Evolutionary conservation across 345 rosid species (phyloP).

Genomic region (Camelina hispida): DNA sequence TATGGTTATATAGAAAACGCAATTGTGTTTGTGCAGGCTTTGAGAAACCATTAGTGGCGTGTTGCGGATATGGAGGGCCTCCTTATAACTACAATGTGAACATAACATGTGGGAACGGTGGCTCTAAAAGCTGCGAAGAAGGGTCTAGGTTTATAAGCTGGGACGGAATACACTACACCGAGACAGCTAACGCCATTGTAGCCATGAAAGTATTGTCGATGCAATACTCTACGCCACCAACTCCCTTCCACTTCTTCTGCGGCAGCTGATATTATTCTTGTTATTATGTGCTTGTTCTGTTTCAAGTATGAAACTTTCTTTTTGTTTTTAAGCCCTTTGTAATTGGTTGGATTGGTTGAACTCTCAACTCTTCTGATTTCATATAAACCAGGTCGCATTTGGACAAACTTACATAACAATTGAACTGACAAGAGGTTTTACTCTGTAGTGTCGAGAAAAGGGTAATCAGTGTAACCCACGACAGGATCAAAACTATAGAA

Average conservation of each 20-base stretch:
- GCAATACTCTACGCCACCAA: constrained; percentile 61
- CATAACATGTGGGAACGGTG: constrained; percentile 69
- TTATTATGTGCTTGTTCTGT: background rate
- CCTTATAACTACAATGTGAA: constrained; percentile 75
- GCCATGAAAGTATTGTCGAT: constrained; percentile 66
- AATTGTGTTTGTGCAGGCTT: constrained; percentile 55
- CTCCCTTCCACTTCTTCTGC: constrained; percentile 64
- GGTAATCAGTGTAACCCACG: constrained; percentile 77
- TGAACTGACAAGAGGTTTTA: background rate
- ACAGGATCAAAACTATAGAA: constrained; percentile 52
- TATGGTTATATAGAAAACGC: background rate
- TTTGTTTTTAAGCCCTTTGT: background rate
- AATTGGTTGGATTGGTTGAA: background rate
- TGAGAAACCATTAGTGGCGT: constrained; percentile 72
- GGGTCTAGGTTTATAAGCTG: constrained; percentile 62
- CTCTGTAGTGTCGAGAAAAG: constrained; percentile 50
- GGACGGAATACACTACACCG: constrained; percentile 87
- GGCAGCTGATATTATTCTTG: background rate
- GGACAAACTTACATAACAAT: background rate
- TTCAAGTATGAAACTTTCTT: background rate
- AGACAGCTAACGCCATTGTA: constrained; percentile 67
- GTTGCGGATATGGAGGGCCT: constrained; percentile 88
- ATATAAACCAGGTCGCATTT: background rate
- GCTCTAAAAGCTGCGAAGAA: constrained; percentile 51
- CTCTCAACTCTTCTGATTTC: background rate